phyloP scores from a whole-genome alignment of 2,329 filamentous ascomycete species.

The Alternaria novae-zelandiae region DNA sequence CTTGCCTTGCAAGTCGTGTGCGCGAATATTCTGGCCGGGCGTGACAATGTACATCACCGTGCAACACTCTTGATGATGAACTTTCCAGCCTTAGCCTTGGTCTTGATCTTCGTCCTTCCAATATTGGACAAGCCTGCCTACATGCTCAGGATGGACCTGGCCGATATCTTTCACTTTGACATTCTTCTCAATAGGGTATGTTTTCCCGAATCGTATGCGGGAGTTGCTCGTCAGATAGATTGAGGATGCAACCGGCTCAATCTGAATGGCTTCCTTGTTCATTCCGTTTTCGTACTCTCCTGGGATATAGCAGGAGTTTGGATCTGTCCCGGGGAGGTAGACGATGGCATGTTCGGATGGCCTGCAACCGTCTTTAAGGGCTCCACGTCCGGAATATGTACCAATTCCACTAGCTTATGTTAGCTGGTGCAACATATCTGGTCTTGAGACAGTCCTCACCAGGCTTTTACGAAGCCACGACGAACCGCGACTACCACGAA shows the following conservation, averaged over 20 bases:
- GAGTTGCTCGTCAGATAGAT: constrained; percentile 44
- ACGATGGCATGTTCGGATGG: constrained; percentile 49
- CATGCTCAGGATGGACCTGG: too few species aligned
- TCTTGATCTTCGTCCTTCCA: too few species aligned
- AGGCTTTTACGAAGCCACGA: constrained; percentile 31
- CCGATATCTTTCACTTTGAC: constrained; percentile 51
- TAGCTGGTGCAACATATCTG: neutral
- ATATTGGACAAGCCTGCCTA: too few species aligned
- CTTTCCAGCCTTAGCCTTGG: too few species aligned
- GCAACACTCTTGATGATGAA: too few species aligned
- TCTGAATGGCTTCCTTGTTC: constrained; percentile 46
- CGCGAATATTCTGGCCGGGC: too few species aligned
- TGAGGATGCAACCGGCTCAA: constrained; percentile 29
- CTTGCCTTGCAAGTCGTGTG: too few species aligned
- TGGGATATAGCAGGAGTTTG: constrained; percentile 11
- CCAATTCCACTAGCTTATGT: constrained; percentile 44
- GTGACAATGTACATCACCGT: too few species aligned
- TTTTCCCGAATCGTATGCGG: constrained; percentile 51
- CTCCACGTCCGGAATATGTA: constrained; percentile 49
- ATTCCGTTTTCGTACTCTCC: constrained; percentile 43
- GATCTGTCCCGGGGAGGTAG: constrained; percentile 22
- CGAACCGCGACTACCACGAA: constrained; percentile 32
- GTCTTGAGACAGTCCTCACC: constrained; percentile 4
- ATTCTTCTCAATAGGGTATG: constrained; percentile 52
- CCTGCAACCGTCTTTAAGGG: constrained; percentile 46